These are phyloP conservation scores for Mycena albidolilacea DNA, from an alignment of 768 basidiomycete genomes.

Conservation along the genomic window DNA sequence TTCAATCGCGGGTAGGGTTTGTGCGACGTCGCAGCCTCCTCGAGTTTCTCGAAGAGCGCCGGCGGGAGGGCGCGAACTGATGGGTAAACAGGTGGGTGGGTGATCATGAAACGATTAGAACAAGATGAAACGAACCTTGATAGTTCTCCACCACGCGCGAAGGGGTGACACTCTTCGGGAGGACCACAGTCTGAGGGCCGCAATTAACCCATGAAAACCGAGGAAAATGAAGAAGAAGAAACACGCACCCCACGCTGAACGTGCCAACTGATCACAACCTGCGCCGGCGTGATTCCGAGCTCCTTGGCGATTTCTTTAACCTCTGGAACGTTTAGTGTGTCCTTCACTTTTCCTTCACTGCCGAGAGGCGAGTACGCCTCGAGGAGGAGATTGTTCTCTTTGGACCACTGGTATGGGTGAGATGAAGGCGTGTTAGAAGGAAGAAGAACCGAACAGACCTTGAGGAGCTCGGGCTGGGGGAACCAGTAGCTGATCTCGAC, in stretches of 20 bases:
- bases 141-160: constrained; percentile 80
- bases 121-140: constrained; percentile 58
- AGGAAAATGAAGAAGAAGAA: not conserved
- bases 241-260: constrained; percentile 78
- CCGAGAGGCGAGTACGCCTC: constrained; percentile 87
- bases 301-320: constrained; percentile 73
- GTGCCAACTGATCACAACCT: constrained; percentile 83
- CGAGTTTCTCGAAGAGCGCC: constrained; percentile 59
- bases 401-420: constrained; percentile 69
- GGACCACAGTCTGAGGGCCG: constrained; percentile 68
- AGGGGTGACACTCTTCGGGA: constrained; percentile 85
- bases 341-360: constrained; percentile 69
- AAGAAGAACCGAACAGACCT: constrained; percentile 55
- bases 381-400: constrained; percentile 73
- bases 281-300: constrained; percentile 81
- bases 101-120: not conserved
- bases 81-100: not conserved
- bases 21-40: constrained; percentile 68
- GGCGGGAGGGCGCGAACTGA: constrained; percentile 56
- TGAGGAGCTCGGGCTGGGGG: constrained; percentile 82
- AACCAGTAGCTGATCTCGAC: constrained; percentile 85
- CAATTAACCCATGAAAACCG: not conserved
- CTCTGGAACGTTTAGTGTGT: constrained; percentile 72
- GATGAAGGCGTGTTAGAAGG: not conserved
- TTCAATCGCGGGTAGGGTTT: constrained; percentile 69